A percentile compares a stretch with the other conserved stretches of the same genome.
These are phyloP conservation scores for Aspergillus japonicus DNA, from an alignment of 2,329 filamentous ascomycete genomes.

Conservation along the genomic window DNA sequence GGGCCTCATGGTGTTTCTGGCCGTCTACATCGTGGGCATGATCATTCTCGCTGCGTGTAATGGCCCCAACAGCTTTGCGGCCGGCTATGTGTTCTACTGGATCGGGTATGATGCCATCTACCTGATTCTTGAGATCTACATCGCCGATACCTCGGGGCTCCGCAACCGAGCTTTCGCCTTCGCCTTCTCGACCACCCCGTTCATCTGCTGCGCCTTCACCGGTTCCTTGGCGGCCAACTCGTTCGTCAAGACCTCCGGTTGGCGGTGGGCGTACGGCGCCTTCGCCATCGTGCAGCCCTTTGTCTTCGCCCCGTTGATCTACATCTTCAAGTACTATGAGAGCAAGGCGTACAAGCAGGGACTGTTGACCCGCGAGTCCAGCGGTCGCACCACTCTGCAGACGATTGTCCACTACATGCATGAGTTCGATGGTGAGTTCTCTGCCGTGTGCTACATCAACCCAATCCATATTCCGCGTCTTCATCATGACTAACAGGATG, in stretches of 20 bases:
- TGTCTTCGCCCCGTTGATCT: constrained; percentile 56
- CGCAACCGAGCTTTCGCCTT: constrained; percentile 62
- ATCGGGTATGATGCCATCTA: constrained; percentile 58
- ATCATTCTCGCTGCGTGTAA: constrained; percentile 63
- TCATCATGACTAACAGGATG: not conserved
- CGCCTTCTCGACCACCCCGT: constrained; percentile 60
- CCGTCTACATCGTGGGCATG: constrained; percentile 51
- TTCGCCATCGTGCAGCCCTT: constrained; percentile 62
- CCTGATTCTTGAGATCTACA: constrained; percentile 59
- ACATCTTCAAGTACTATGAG: constrained; percentile 57
- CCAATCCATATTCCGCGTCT: too few relatives aligned
- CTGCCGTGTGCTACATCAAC: too few relatives aligned
- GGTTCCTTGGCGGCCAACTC: constrained; percentile 55
- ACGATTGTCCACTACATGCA: constrained; percentile 55
- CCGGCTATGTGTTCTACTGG: constrained; percentile 63
- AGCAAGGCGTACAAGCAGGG: constrained; percentile 58
- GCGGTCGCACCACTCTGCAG: constrained; percentile 49
- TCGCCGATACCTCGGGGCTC: constrained; percentile 63
- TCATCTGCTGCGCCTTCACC: constrained; percentile 60
- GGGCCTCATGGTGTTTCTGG: constrained; percentile 54
- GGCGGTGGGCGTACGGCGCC: constrained; percentile 63
- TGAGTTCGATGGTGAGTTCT: constrained; percentile 59
- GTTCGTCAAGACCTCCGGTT: constrained; percentile 50
- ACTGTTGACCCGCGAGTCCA: constrained; percentile 46
- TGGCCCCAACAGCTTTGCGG: constrained; percentile 61